Conservation (phyloP, 148 eudicot genomes). For the Camellia granthamiana region DNA sequence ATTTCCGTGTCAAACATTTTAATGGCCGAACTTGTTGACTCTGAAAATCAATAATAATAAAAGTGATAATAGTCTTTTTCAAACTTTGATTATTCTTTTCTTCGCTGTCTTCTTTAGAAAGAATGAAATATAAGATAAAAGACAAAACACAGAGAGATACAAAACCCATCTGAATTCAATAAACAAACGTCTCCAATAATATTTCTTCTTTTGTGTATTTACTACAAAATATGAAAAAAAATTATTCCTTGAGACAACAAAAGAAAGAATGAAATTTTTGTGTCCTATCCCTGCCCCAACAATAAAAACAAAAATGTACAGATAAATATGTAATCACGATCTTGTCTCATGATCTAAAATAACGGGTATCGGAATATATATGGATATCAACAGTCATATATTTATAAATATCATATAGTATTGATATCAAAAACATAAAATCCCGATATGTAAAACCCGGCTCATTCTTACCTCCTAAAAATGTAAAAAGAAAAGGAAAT, state of each 20-base stretch:
- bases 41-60: neutral
- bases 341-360: too few relatives aligned
- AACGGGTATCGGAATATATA: too few relatives aligned
- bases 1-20: too few relatives aligned
- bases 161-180: neutral
- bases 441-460: neutral
- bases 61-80: conserved; percentile 1
- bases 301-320: conserved; percentile 21
- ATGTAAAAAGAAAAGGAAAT: too few relatives aligned
- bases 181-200: neutral
- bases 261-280: conserved; percentile 20
- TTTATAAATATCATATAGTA: too few relatives aligned
- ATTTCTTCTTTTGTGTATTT: conserved; percentile 10
- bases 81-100: conserved; percentile 4
- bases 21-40: conserved; percentile 43
- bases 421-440: too few relatives aligned
- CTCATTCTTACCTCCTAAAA: neutral
- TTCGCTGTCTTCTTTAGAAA: neutral
- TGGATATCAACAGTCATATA: too few relatives aligned
- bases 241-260: conserved; percentile 25
- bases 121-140: neutral
- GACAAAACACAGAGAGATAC: neutral
- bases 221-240: conserved; percentile 10
- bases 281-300: conserved; percentile 3
- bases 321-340: neutral